phyloP scores from a whole-genome alignment of 2,329 filamentous ascomycete genomes.

The Trichoderma oligosporum region DNA sequence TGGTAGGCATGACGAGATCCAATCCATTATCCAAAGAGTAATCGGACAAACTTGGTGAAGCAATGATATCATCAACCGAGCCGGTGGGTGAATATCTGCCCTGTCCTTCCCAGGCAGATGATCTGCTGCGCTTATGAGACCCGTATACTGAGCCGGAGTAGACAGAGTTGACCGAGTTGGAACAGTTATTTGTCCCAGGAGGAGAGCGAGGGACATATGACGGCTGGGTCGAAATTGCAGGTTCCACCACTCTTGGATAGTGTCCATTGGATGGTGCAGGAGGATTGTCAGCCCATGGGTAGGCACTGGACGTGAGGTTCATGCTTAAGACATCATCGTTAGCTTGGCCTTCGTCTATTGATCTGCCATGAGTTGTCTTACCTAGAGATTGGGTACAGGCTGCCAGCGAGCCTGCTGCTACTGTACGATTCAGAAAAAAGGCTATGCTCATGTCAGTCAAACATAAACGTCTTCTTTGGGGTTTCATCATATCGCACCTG shows the following conservation, averaged over 20 bases:
- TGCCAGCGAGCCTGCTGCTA: constrained; percentile 36
- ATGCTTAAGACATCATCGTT: constrained; percentile 41
- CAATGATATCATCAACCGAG: constrained; percentile 56
- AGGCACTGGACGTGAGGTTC: constrained; percentile 39
- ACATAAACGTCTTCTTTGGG: background rate
- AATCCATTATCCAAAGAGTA: constrained; percentile 54
- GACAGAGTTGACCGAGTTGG: constrained; percentile 13
- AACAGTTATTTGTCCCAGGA: constrained; percentile 38
- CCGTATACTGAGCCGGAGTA: constrained; percentile 21
- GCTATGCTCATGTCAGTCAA: constrained; percentile 25
- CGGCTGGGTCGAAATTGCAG: constrained; percentile 37
- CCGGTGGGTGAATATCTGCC: constrained; percentile 54
- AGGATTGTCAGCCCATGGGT: constrained; percentile 27
- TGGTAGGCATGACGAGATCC: constrained; percentile 37
- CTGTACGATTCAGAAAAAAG: constrained; percentile 32
- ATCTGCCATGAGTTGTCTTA: constrained; percentile 29
- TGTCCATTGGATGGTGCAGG: constrained; percentile 33
- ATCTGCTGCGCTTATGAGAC: constrained; percentile 21
- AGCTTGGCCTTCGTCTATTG: constrained; percentile 20
- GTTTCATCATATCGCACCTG: constrained; percentile 44
- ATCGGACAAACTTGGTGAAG: constrained; percentile 58
- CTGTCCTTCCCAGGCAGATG: constrained; percentile 46
- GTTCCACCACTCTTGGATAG: constrained; percentile 38
- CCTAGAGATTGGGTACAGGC: constrained; percentile 38
- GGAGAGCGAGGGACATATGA: constrained; percentile 43